A percentile compares a stretch with the other conserved stretches of the same genome.
phyloP scores from a whole-genome alignment of 305 asterid species.

The Fraxinus nigra region DNA sequence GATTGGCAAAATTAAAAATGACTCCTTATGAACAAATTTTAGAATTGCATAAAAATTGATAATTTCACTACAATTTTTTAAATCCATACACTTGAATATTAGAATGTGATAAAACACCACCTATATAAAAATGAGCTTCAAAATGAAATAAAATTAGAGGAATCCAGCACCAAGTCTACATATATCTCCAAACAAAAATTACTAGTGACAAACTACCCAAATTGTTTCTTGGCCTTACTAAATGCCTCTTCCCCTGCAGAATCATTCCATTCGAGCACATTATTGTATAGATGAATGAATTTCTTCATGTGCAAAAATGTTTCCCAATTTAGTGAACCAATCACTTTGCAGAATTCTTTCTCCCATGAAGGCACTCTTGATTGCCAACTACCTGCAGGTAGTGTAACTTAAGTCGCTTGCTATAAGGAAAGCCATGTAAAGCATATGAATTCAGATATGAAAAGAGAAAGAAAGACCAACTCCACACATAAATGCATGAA shows the following conservation, averaged over 20 bases:
- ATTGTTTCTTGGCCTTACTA: not conserved
- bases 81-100: too few relatives aligned
- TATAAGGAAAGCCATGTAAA: not conserved
- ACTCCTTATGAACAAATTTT: too few relatives aligned
- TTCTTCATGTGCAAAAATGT: conserved; percentile 47
- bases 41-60: too few relatives aligned
- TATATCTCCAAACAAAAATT: too few relatives aligned
- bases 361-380: conserved; percentile 69
- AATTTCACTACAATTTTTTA: too few relatives aligned
- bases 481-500: not conserved
- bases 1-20: too few relatives aligned
- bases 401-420: too few relatives aligned
- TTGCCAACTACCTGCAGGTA: conserved; percentile 48
- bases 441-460: not conserved
- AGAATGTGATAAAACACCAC: too few relatives aligned
- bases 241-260: conserved; percentile 71
- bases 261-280: conserved; percentile 61
- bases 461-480: not conserved
- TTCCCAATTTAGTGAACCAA: conserved; percentile 65
- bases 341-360: conserved; percentile 15
- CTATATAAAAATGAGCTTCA: too few relatives aligned
- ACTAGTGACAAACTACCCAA: too few relatives aligned
- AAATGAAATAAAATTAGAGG: too few relatives aligned
- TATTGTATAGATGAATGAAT: conserved; percentile 43
- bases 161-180: too few relatives aligned